Conservation (phyloP, 2,329 filamentous ascomycete species). For the Verticillium longisporum region DNA sequence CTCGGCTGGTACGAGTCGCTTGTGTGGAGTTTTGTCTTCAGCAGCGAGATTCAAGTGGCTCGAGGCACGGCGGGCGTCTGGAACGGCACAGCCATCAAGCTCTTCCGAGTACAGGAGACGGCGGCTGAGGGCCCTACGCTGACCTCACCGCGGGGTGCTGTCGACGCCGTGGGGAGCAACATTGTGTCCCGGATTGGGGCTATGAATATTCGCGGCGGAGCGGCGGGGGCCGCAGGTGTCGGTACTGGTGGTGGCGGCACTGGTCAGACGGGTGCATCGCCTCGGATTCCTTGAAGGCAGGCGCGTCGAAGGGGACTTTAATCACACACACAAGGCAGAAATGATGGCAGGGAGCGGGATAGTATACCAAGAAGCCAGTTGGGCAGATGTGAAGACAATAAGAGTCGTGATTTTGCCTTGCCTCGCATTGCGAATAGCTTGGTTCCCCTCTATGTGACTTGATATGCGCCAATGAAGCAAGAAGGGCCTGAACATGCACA, state of each 20-base stretch:
- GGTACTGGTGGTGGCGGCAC: neutral
- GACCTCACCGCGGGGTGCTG: conserved; percentile 78
- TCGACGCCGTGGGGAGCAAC: conserved; percentile 88
- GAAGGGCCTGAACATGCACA: no score
- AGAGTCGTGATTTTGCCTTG: neutral
- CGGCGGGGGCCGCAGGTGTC: conserved; percentile 10
- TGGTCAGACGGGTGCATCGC: neutral
- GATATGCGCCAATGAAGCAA: no score
- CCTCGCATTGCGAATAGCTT: no score
- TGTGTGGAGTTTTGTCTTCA: conserved; percentile 89
- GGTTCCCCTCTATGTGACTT: no score
- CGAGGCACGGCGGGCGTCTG: conserved; percentile 88
- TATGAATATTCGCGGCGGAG: conserved; percentile 59
- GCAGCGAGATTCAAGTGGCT: conserved; percentile 78
- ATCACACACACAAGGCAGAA: neutral
- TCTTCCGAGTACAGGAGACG: conserved; percentile 86
- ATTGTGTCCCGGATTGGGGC: conserved; percentile 81
- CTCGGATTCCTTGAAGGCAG: neutral
- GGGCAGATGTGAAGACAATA: neutral
- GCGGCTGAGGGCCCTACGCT: conserved; percentile 73
- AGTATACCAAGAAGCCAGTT: neutral
- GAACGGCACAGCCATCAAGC: conserved; percentile 81
- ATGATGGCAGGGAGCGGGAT: neutral
- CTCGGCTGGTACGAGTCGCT: conserved; percentile 95
- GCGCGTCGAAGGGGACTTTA: neutral